A percentile compares a stretch with the other conserved stretches of the same genome.
Evolutionary conservation across 2,329 filamentous ascomycete species (phyloP).

Genomic region (Kalaharituber pfeilii): DNA sequence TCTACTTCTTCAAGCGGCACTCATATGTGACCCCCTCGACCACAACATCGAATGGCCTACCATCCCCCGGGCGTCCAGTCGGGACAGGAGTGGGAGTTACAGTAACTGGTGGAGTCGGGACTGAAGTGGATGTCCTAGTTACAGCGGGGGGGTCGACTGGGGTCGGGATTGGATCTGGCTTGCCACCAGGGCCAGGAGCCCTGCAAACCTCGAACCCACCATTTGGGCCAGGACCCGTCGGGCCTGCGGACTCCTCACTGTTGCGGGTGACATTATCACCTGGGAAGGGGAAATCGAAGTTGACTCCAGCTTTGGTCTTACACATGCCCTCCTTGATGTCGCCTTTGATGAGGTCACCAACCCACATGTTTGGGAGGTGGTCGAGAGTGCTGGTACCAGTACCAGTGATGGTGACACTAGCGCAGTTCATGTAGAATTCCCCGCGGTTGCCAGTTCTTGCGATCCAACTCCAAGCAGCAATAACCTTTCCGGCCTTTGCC

Average conservation of each 20-base stretch:
- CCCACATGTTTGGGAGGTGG: conserved; percentile 54
- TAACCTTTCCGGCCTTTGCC: conserved; percentile 11
- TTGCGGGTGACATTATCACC: conserved; percentile 37
- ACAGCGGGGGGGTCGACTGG: background rate
- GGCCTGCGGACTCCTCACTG: conserved; percentile 1
- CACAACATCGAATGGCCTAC: background rate
- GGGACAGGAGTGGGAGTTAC: background rate
- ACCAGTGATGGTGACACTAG: conserved; percentile 44
- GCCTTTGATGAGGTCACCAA: conserved; percentile 38
- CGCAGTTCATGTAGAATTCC: conserved; percentile 97
- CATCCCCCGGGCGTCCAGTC: background rate
- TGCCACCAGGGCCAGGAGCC: background rate
- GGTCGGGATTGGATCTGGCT: background rate
- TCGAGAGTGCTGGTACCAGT: conserved; percentile 37
- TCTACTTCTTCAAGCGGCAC: background rate
- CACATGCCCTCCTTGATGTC: conserved; percentile 34
- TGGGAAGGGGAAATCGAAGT: conserved; percentile 48
- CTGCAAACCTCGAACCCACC: background rate
- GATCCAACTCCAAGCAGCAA: conserved; percentile 46
- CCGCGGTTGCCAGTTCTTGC: conserved; percentile 61
- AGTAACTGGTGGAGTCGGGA: background rate
- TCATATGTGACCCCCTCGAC: background rate
- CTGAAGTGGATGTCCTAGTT: background rate
- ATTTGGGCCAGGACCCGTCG: background rate
- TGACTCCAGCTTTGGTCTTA: conserved; percentile 38